A percentile compares a stretch with the other conserved stretches of the same genome.
Evolutionary conservation across 1,284 basidiomycete genomes (phyloP).

Genomic region (Ganoderma lucidum): DNA sequence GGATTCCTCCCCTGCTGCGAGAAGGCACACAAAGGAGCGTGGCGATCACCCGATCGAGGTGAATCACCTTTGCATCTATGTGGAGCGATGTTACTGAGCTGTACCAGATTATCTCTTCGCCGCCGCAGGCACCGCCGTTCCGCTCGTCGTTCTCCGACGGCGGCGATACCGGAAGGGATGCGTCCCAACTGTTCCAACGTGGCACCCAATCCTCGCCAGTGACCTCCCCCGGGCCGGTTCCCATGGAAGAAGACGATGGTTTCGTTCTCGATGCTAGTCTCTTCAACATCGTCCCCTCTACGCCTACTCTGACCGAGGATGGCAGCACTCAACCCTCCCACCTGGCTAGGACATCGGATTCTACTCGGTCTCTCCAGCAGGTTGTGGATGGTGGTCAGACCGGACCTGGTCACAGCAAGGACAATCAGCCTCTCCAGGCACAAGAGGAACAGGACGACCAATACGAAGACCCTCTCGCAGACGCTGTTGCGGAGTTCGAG

Average conservation of each 20-base stretch:
- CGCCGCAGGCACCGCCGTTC: conserved; percentile 24
- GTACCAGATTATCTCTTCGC: conserved; percentile 16
- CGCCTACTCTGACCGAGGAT: conserved; percentile 24
- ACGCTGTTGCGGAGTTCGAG: conserved; percentile 52
- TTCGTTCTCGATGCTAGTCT: conserved; percentile 45
- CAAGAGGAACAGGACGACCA: conserved; percentile 40
- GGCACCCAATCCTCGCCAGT: conserved; percentile 11
- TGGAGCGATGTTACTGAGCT: neutral
- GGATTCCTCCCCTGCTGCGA: conserved; percentile 3
- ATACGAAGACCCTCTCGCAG: conserved; percentile 5
- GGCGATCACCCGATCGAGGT: conserved; percentile 21
- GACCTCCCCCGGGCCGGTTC: conserved; percentile 14
- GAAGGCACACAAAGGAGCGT: neutral
- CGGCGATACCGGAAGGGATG: conserved; percentile 2
- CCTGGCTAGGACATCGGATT: neutral
- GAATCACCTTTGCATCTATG: neutral
- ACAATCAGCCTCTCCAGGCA: neutral
- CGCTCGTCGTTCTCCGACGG: conserved; percentile 20
- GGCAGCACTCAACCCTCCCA: neutral
- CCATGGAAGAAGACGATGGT: conserved; percentile 38
- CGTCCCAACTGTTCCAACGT: conserved; percentile 3
- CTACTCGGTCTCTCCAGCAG: neutral
- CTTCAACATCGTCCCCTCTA: conserved; percentile 41
- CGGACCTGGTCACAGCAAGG: neutral
- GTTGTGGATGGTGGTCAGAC: neutral